phyloP scores from a whole-genome alignment of 202 grass and related monocot species.

The Musa balbisiana region DNA sequence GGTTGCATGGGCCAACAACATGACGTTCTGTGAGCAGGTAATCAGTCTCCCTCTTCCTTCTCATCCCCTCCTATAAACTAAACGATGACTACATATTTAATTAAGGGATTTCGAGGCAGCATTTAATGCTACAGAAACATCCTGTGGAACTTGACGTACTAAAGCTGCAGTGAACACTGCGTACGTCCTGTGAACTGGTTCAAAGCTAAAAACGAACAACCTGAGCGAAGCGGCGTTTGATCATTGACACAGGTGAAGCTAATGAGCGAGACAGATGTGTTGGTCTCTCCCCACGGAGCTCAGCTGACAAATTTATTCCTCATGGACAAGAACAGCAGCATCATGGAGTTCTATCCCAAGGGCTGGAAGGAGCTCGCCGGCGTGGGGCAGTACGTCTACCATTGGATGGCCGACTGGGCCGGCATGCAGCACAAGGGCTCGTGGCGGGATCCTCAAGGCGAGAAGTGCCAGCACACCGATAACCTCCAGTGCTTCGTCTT shows the following conservation, averaged over 20 bases:
- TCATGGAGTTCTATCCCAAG: constrained; percentile 68
- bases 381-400: constrained; percentile 39
- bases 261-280: constrained; percentile 50
- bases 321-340: constrained; percentile 52
- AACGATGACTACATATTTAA: not conserved
- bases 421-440: constrained; percentile 63
- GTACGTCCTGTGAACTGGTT: not conserved
- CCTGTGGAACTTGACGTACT: too few relatives aligned
- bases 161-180: not conserved
- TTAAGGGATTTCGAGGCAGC: not conserved
- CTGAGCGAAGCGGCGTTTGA: too few relatives aligned
- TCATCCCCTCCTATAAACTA: not conserved
- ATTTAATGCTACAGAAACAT: too few relatives aligned
- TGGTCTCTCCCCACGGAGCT: constrained; percentile 46
- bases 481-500: constrained; percentile 18
- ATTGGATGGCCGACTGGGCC: constrained; percentile 35
- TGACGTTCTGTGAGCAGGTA: constrained; percentile 63
- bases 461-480: constrained; percentile 16
- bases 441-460: constrained; percentile 43
- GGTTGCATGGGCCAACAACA: constrained; percentile 25
- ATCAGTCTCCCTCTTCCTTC: not conserved
- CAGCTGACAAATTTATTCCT: constrained; percentile 67
- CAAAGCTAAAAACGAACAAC: not conserved
- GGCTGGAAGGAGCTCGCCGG: constrained; percentile 52
- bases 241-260: constrained; percentile 34